Base-by-base conservation (phyloP, 352 stramenopile species). In the Phytophthora fragariae region DNA sequence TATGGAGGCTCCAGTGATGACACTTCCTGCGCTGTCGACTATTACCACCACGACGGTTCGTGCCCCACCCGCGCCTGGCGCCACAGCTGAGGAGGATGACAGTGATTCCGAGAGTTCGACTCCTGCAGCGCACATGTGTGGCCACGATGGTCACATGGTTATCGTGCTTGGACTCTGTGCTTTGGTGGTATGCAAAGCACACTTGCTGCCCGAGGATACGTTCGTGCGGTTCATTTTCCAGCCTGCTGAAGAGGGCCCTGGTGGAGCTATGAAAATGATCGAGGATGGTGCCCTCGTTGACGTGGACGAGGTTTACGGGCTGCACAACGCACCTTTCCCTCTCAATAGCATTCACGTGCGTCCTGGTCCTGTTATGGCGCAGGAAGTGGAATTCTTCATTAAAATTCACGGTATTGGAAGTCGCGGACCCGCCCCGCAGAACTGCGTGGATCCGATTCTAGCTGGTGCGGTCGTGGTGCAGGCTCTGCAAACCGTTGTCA, bases 151-250 rank as follows among this genome's bases (percentile, higher is more conserved):
- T 5, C 97, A 99, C 78, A 98, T 97, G 78, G 92, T 90, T 8
- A 98, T 98, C 79, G 82, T 99, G 1, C 73, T 99, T 14, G 96
- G 95, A n/a, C 88, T 98, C 29, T 88, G 90, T 9, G 87, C 85
- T 15, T 67, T 98, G 57, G 71, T 98, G 3, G 81, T 94, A 5
- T 79, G 82, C 19, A 85, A 86, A 33, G 77, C 90, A 2, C 88
- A 96, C 61, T 69, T 86, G 61, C 70, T 98, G 15, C 89, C 89
- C 5, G 76, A 83, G 6, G 75, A 92, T 53, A 89, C 89, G 1
- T 91, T 92, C 46, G 87, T 99, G 14, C 90, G 94, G 35, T 90
- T 99, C 24, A 83, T 99, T 37, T 99, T 99, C 75, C 97, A 99
- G 78, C 97, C 97, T n/a, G 97, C 97, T 1, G 97, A 99, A 72